Conservation (phyloP, 495 filamentous ascomycete genomes). For the Aspergillus nidulans region DNA sequence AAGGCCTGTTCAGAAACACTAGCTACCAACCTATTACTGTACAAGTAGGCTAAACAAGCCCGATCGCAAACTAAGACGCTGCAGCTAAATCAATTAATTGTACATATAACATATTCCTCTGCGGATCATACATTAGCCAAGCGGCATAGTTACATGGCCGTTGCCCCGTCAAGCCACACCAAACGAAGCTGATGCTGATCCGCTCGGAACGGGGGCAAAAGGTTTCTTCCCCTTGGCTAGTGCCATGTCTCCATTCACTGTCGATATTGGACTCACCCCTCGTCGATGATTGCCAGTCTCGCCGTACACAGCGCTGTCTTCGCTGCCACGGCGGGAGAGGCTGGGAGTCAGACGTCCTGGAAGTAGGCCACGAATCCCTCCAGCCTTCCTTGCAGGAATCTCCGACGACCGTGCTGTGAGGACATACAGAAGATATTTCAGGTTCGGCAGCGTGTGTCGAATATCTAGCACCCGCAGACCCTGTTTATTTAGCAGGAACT, state of each 20-base stretch:
- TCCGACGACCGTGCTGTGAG: constrained; percentile 74
- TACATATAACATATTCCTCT: background rate
- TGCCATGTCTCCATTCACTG: constrained; percentile 27
- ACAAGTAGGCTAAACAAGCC: background rate
- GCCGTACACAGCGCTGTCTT: constrained; percentile 37
- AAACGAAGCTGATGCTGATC: constrained; percentile 20
- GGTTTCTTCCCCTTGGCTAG: constrained; percentile 22
- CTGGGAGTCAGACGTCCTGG: constrained; percentile 32
- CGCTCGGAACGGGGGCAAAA: constrained; percentile 4
- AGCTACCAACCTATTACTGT: background rate
- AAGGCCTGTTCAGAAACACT: background rate
- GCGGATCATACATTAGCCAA: background rate
- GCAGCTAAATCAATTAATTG: background rate
- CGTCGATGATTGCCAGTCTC: constrained; percentile 29
- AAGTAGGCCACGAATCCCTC: constrained; percentile 64
- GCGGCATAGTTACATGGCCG: constrained; percentile 9
- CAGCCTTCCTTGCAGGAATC: constrained; percentile 70
- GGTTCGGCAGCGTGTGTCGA: constrained; percentile 82
- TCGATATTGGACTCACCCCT: constrained; percentile 22
- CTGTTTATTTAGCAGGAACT: constrained; percentile 71
- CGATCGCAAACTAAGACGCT: constrained; percentile 1
- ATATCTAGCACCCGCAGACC: constrained; percentile 78
- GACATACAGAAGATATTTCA: constrained; percentile 89
- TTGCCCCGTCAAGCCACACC: constrained; percentile 19
- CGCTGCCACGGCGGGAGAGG: constrained; percentile 36